Conservation (phyloP, 2,329 filamentous ascomycete species). For the Acrocalymma vagum region DNA sequence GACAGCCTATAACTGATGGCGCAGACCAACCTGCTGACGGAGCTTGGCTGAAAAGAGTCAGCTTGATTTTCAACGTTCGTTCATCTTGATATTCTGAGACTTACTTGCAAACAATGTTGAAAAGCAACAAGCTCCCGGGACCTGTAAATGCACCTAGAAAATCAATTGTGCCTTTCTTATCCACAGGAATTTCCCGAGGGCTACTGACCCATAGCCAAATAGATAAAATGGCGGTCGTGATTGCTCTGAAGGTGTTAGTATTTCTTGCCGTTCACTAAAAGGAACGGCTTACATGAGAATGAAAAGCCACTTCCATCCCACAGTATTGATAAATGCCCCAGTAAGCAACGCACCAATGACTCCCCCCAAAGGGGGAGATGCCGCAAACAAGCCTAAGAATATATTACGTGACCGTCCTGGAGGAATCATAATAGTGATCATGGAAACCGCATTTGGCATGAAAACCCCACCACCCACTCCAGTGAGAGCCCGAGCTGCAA, state of each 20-base stretch:
- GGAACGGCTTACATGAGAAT: conserved; percentile 3
- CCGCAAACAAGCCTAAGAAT: conserved; percentile 58
- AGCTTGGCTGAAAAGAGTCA: conserved; percentile 50
- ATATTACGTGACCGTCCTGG: conserved; percentile 58
- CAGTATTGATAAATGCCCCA: conserved; percentile 47
- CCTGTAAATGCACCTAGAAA: conserved; percentile 52
- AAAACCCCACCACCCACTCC: conserved; percentile 62
- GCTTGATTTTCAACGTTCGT: conserved; percentile 13
- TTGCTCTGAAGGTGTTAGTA: too few species aligned
- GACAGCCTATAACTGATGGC: conserved; percentile 51
- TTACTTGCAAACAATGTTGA: conserved; percentile 8
- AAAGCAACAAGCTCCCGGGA: conserved; percentile 16
- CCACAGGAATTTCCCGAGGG: conserved; percentile 29
- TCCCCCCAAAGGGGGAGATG: conserved; percentile 57
- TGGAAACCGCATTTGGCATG: conserved; percentile 63
- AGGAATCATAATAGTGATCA: conserved; percentile 59
- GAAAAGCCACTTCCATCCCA: conserved; percentile 50
- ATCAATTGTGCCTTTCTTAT: conserved; percentile 49
- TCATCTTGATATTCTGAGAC: conserved; percentile 48
- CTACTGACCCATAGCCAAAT: neutral
- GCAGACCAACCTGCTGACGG: conserved; percentile 56
- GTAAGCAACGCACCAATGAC: conserved; percentile 53
- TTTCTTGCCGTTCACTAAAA: too few species aligned
- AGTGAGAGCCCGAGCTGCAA: conserved; percentile 46
- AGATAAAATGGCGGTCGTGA: conserved; percentile 1